Evolutionary conservation across 495 filamentous ascomycete genomes (phyloP).

Genomic region (Darksidea phi): DNA sequence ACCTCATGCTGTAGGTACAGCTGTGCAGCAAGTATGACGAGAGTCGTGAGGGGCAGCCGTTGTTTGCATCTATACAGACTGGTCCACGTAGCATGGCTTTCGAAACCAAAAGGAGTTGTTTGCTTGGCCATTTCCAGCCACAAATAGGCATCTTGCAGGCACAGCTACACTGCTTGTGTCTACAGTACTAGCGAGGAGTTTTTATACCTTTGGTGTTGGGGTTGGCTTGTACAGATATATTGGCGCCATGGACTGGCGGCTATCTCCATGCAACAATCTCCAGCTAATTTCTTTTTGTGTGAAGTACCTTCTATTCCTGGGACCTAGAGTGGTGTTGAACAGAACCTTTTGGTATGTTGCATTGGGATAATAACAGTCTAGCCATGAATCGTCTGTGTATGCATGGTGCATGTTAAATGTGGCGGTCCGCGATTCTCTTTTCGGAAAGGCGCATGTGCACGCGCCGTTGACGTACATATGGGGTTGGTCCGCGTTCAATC

Average conservation of each 20-base stretch:
- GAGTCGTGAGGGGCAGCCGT: neutral
- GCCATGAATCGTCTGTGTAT: too few species aligned
- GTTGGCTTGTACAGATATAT: neutral
- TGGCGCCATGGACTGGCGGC: conserved; percentile 14
- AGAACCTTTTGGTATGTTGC: too few species aligned
- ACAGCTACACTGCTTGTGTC: neutral
- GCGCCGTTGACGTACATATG: conserved; percentile 5
- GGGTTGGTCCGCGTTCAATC: neutral
- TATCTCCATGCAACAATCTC: conserved; percentile 4
- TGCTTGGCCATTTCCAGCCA: too few species aligned
- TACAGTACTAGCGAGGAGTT: neutral
- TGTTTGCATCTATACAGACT: neutral
- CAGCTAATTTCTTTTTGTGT: neutral
- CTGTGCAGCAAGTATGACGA: conserved; percentile 3
- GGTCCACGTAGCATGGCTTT: too few species aligned
- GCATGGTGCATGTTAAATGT: neutral
- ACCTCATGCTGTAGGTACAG: conserved; percentile 18
- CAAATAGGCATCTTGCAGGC: too few species aligned
- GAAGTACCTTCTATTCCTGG: neutral
- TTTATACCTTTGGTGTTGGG: too few species aligned
- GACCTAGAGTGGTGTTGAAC: too few species aligned
- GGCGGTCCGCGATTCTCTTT: neutral
- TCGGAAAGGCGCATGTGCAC: too few species aligned
- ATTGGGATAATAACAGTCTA: too few species aligned
- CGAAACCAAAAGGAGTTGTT: too few species aligned